Percentiles rank a stretch among this genome's conserved stretches.
Conservation (phyloP, 2,329 filamentous ascomycete species). For the Cordyceps javanica region DNA sequence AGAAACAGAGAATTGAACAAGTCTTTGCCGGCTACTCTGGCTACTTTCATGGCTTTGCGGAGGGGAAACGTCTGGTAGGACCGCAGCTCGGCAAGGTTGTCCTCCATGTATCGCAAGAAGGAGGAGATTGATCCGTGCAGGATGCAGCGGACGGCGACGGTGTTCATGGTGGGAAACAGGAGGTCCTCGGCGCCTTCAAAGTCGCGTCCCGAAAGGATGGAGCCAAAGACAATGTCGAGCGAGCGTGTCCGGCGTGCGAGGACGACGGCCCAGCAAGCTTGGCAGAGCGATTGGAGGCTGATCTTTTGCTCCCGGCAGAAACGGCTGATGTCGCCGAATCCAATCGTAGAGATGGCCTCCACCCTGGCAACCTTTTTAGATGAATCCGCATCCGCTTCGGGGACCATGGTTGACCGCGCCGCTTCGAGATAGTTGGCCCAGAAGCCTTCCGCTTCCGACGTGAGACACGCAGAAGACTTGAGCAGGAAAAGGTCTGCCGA, state of each 20-base stretch:
- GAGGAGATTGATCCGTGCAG: constrained; percentile 60
- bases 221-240: constrained; percentile 75
- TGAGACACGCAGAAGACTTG: constrained; percentile 17
- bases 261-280: constrained; percentile 68
- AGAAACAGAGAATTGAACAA: constrained; percentile 54
- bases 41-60: constrained; percentile 53
- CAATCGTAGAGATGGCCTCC: constrained; percentile 16
- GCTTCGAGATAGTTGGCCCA: constrained; percentile 65
- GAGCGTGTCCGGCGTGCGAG: constrained; percentile 56
- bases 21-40: constrained; percentile 27
- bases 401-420: constrained; percentile 31
- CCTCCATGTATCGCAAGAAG: constrained; percentile 69
- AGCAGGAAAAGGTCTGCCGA: constrained; percentile 47
- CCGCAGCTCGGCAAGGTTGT: constrained; percentile 58
- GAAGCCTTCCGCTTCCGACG: constrained; percentile 40
- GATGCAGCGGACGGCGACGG: constrained; percentile 66
- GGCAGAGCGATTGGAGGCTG: constrained; percentile 70
- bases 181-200: constrained; percentile 59
- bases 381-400: background rate
- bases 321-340: constrained; percentile 23
- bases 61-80: constrained; percentile 73
- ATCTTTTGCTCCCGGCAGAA: constrained; percentile 63
- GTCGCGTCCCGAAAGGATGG: constrained; percentile 80
- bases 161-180: constrained; percentile 91
- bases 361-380: background rate